Evolutionary conservation across 345 rosid genomes (phyloP), one percentile per base, ranked within the genome.

Genomic region (Microthlaspi erraticum): DNA sequence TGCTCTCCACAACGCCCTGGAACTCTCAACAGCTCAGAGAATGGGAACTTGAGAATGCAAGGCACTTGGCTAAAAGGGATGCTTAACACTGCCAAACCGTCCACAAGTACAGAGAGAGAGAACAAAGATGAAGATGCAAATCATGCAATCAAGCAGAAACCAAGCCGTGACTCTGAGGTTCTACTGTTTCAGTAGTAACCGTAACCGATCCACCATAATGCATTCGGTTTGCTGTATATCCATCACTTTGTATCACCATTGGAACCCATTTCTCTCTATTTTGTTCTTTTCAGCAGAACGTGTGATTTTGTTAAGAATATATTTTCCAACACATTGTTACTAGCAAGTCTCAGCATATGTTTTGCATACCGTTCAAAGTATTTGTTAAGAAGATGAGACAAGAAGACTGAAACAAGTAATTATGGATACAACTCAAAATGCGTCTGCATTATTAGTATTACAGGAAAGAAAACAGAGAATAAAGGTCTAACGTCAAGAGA

Each of bases 61-160:
- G 83, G 77, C 18, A 50, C 88, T 33, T 92, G 98, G 98, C 85
- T 95, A 73, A 95, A 87, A 76, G 90, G 90, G 71, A 65, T 92
- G 37, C 52, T 95, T 10, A 75, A 86, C 80, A 89, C 96, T 66
- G 48, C 71, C 20, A 77, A 65, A 58, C 76, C 98, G 5, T 77
- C 80, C 49, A 50, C 72, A 14, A 77, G 80, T 37, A 71, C 51
- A 50, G 72, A 77, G 26, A 77, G 23, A 8, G 60, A 42, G 14
- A 75, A 39, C 60, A 69, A 29, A 56, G 79, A 68, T 7, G 86
- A 80, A 56, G 82, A 65, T 72, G 26, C 60, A 29, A 53, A 74
- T 53, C 81, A 66, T 68, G 18, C 53, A 37, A 9, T 62, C 13
- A 34, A 70, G 52, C 43, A 37, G 11, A 66, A 75, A 31, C 74